phyloP scores from a whole-genome alignment of 2,329 filamentous ascomycete genomes.

The Camptophora hylomeconis region DNA sequence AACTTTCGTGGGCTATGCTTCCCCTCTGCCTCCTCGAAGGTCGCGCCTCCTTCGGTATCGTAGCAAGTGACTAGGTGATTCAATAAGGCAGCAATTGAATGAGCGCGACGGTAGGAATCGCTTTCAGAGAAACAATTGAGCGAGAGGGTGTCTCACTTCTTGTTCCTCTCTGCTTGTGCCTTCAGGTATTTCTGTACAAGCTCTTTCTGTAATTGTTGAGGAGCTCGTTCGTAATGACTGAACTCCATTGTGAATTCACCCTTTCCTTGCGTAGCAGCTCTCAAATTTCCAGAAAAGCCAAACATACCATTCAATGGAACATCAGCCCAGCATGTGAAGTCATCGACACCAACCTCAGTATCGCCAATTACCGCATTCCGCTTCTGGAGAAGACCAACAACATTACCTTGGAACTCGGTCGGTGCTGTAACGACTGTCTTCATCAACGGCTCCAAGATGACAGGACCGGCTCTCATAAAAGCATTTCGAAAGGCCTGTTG shows the following conservation, averaged over 20 bases:
- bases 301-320: constrained; percentile 97
- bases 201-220: constrained; percentile 76
- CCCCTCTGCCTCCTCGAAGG: too few species aligned
- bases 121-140: too few species aligned
- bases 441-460: constrained; percentile 91
- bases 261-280: constrained; percentile 93
- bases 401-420: constrained; percentile 92
- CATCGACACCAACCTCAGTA: constrained; percentile 83
- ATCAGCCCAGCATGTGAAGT: constrained; percentile 85
- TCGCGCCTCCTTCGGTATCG: too few species aligned
- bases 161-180: constrained; percentile 50
- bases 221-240: constrained; percentile 81
- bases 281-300: constrained; percentile 80
- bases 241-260: constrained; percentile 99
- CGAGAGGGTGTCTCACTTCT: too few species aligned
- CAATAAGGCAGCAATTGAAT: too few species aligned
- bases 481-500: constrained; percentile 95
- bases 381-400: constrained; percentile 94
- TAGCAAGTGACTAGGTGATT: too few species aligned
- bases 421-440: constrained; percentile 94
- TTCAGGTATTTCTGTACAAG: constrained; percentile 56
- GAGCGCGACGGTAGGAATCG: too few species aligned
- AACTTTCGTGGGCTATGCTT: too few species aligned
- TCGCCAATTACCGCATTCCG: constrained; percentile 89
- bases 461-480: constrained; percentile 66